These are phyloP conservation scores for Calamus simplicifolius DNA, from an alignment of 176 grass and related monocot species.

Conservation along the genomic window DNA sequence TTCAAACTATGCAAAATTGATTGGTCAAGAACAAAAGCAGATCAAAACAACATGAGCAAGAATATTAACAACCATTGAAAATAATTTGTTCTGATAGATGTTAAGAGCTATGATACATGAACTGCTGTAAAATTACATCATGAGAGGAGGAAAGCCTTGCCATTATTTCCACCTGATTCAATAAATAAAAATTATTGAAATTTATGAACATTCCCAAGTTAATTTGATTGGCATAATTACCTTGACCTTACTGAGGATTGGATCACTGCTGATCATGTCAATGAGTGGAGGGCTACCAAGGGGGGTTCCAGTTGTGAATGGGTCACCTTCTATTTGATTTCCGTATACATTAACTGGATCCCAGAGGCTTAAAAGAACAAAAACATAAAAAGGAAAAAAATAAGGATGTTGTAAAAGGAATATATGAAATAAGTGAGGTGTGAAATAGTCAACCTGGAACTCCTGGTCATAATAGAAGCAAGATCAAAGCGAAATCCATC, in stretches of 20 bases:
- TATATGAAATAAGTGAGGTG: constrained; percentile 1
- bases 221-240: constrained; percentile 25
- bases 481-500: constrained; percentile 98
- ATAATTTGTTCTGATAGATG: too few species aligned
- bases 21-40: too few species aligned
- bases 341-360: constrained; percentile 91
- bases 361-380: constrained; percentile 51
- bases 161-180: too few species aligned
- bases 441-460: constrained; percentile 46
- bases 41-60: too few species aligned
- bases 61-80: too few species aligned
- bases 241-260: constrained; percentile 81
- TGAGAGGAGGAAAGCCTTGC: too few species aligned
- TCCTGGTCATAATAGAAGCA: constrained; percentile 95
- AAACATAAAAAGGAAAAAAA: constrained; percentile 14
- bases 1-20: too few species aligned
- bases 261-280: constrained; percentile 98
- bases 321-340: constrained; percentile 51
- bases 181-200: too few species aligned
- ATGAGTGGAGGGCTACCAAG: constrained; percentile 65
- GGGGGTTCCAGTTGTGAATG: constrained; percentile 61
- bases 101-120: too few species aligned
- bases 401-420: constrained; percentile 6
- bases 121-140: too few species aligned
- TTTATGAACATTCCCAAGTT: too few species aligned